phyloP scores from a whole-genome alignment of 805 yeast species.

The Candida namnaoensis region DNA sequence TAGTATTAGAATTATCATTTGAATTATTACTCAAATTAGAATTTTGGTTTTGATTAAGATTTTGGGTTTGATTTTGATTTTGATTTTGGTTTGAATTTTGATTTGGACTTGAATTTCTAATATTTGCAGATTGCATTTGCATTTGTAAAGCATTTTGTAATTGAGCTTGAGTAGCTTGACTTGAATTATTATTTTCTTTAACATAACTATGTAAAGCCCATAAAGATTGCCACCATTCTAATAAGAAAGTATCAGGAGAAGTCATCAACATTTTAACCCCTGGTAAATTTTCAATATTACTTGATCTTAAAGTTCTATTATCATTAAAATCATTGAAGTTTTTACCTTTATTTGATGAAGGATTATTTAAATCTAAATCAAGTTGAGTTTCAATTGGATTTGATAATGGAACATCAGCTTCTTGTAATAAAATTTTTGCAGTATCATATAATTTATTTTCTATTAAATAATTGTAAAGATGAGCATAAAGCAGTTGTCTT shows the following conservation, averaged over 20 bases:
- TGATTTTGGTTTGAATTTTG: slow-evolving; percentile 9
- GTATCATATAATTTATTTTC: slow-evolving; percentile 40
- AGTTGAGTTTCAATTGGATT: slow-evolving; percentile 4
- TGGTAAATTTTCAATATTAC: slow-evolving; percentile 21
- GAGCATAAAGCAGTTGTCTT: slow-evolving; percentile 41
- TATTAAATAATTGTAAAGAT: slow-evolving; percentile 39
- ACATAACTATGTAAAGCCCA: slow-evolving; percentile 41
- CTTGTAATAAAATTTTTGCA: slow-evolving; percentile 37
- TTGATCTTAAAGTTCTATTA: slow-evolving; percentile 17
- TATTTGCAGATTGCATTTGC: too few species aligned
- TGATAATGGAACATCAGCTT: slow-evolving; percentile 33
- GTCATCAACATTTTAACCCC: slow-evolving; percentile 31
- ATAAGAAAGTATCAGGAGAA: slow-evolving; percentile 35
- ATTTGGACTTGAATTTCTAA: slow-evolving; percentile 2
- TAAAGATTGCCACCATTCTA: slow-evolving; percentile 50
- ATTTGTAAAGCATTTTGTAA: too few species aligned
- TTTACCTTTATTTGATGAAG: slow-evolving; percentile 1
- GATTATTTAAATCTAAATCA: slow-evolving; percentile 7
- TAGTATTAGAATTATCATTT: neutral
- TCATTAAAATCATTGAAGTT: slow-evolving; percentile 4
- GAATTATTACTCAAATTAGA: neutral
- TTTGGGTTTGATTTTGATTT: neutral
- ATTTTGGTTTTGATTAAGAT: neutral
- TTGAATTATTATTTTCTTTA: slow-evolving; percentile 18
- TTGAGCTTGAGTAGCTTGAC: too few species aligned